These are phyloP conservation scores for Acacia pycnantha DNA, from an alignment of 331 rosid genomes.

Conservation along the genomic window DNA sequence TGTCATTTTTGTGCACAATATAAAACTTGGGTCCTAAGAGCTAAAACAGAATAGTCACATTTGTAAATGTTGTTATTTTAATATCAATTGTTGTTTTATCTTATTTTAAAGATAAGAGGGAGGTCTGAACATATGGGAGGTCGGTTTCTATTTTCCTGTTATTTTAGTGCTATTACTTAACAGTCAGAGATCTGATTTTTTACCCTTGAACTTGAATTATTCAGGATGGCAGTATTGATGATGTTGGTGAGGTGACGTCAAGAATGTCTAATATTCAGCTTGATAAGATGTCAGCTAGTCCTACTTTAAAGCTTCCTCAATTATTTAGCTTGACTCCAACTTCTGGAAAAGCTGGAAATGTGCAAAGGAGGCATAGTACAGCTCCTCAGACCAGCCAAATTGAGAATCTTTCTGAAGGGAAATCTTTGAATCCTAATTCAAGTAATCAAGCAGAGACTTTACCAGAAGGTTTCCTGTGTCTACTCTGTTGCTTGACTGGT, in stretches of 20 bases:
- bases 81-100: background rate
- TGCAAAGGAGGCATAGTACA: conserved; percentile 64
- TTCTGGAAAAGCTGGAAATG: conserved; percentile 83
- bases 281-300: conserved; percentile 83
- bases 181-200: conserved; percentile 9
- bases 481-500: conserved; percentile 27
- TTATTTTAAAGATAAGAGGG: background rate
- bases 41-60: background rate
- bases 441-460: conserved; percentile 54
- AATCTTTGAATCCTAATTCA: conserved; percentile 59
- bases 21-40: background rate
- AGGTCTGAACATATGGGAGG: background rate
- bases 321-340: conserved; percentile 87
- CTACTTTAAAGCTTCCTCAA: conserved; percentile 96
- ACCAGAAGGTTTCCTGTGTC: conserved; percentile 63
- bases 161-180: conserved; percentile 8
- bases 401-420: conserved; percentile 64
- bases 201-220: conserved; percentile 2
- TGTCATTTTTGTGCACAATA: background rate
- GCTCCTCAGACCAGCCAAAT: conserved; percentile 68
- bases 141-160: background rate
- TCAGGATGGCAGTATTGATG: conserved; percentile 74
- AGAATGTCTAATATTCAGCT: conserved; percentile 75
- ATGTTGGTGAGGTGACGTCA: conserved; percentile 71
- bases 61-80: background rate